phyloP scores from a whole-genome alignment of 2,329 filamentous ascomycete genomes.

The Aspergillus aculeatinus region DNA sequence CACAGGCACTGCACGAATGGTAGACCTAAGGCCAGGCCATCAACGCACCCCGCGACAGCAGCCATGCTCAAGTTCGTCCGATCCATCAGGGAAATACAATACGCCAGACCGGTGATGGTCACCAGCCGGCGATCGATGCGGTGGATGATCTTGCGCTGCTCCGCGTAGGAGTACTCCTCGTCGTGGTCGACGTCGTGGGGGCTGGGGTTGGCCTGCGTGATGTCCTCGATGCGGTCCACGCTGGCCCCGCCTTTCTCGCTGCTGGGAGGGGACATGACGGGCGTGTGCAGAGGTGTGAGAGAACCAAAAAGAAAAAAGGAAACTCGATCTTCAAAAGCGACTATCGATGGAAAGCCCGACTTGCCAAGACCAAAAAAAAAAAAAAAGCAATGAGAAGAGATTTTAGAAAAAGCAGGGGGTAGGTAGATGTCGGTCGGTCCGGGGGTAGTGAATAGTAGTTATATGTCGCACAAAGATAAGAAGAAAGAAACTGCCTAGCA shows the following conservation, averaged over 20 bases:
- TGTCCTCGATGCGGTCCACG: slow-evolving; percentile 20
- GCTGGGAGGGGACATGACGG: neutral
- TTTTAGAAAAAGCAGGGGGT: neutral
- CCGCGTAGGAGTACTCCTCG: slow-evolving; percentile 53
- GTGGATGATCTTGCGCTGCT: slow-evolving; percentile 68
- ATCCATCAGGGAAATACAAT: slow-evolving; percentile 76
- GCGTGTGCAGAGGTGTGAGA: too few species aligned
- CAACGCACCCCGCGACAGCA: slow-evolving; percentile 64
- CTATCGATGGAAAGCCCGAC: neutral
- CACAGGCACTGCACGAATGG: too few species aligned
- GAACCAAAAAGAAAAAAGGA: too few species aligned
- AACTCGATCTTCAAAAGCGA: too few species aligned
- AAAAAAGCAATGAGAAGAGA: neutral
- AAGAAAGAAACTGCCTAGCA: too few species aligned
- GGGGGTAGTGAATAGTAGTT: neutral
- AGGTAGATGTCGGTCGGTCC: neutral
- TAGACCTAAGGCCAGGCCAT: slow-evolving; percentile 57
- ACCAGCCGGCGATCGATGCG: slow-evolving; percentile 68
- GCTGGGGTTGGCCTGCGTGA: slow-evolving; percentile 8
- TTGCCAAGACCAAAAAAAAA: neutral
- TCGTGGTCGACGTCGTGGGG: slow-evolving; percentile 21
- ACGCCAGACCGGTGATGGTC: slow-evolving; percentile 63
- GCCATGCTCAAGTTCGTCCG: slow-evolving; percentile 70
- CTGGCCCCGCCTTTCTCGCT: slow-evolving; percentile 11
- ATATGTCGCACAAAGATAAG: neutral